Base-by-base conservation (phyloP, 495 filamentous ascomycete species). In the Penicillium ucsense region DNA sequence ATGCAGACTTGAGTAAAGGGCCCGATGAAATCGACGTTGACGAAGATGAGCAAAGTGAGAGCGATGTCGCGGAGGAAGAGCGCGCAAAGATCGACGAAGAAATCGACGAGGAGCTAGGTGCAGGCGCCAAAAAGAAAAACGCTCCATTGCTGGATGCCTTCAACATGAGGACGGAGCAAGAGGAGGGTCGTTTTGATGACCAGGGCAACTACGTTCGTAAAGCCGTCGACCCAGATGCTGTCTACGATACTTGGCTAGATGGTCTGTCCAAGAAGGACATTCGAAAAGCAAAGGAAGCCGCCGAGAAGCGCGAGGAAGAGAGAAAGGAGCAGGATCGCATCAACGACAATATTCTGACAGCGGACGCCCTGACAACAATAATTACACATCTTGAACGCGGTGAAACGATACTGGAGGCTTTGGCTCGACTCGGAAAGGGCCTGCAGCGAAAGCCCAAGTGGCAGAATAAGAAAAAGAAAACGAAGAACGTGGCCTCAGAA, bases 81-180 rank as follows among this genome's bases (percentile, higher is more conserved):
- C 68, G 83, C 38, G 83, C 82, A 4, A 83, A 76, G 43, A 71
- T 80, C 40, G 82, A 85, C 46, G 78, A 77, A 11, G 84, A 80
- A 3, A 55, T 94, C 4, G 90, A 94, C 55, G 83, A 88, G 41
- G 92, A 97, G 62, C 68, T 98, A 31, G 94, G 94, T 3, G 82
- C 85, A 3, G 94, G 92, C 5, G 83, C 82, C 1, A 83, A 89
- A 54, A 97, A 96, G 66, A 89, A 85, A 61, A 88, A 94, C 62
- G 94, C 94, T 10, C 92, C 92, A n/a, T 83, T 92, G 55, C 74
- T 97, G 29, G 92, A 96, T 65, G 92, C 89, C 0, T 98, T 98
- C 75, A 95, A 98, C 58, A 89, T 98, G 79, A 80, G 76, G 41
- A 67, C 74, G 4, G 92, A 98, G 65, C 82, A 89, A 58, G 94